Base-by-base conservation (phyloP, 2,329 filamentous ascomycete genomes). In the Ascocoryne sarcoides region DNA sequence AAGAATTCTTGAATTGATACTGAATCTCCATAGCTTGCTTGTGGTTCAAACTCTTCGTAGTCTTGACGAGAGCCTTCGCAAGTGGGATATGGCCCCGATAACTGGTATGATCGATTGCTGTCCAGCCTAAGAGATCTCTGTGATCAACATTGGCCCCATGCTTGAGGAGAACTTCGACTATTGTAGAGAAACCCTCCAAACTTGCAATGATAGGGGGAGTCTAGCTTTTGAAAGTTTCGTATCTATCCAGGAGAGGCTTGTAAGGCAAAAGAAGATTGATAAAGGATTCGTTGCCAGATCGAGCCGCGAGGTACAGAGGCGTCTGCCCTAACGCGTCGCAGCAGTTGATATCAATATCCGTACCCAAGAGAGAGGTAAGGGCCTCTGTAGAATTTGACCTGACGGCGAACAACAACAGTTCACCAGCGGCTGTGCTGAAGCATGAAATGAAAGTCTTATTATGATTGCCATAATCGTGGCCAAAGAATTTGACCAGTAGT, bases 201-300 rank as follows among this genome's bases (percentile, higher is more conserved):
- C 40, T 20, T 7, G 41, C 41, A 17, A 39, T 20, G 20, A 43
- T 43, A 9, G 40, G 30, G 9, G 41, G 41, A 8, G 41, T 43
- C 36, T 33, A 43, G 16, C 32, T 29, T 14, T 39, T 32, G 21
- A 9, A 23, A 5, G 8, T 36, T 26, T 39, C 41, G 10, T 23
- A 20, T 4, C 17, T 7, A 21, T 43, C 18, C 17, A 43, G 28
- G 26, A 32, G n/a, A 17, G 20, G 9, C 15, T 39, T 14, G 4
- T 37, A 18, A 10, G 14, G 1, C 4, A 8, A 9, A 28, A 9
- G 7, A 21, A 18, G 12, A 15, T 17, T 10, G 10, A 43, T 23
- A n/a, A 44, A 20, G 10, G 35, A 18, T 15, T 21, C 26, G 32
- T 28, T 10, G 18, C 42, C 38, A 29, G 17, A 21, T 40, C 39